phyloP scores from a whole-genome alignment of 371 early-diverging fungal genomes.

The Lichtheimia ornata region DNA sequence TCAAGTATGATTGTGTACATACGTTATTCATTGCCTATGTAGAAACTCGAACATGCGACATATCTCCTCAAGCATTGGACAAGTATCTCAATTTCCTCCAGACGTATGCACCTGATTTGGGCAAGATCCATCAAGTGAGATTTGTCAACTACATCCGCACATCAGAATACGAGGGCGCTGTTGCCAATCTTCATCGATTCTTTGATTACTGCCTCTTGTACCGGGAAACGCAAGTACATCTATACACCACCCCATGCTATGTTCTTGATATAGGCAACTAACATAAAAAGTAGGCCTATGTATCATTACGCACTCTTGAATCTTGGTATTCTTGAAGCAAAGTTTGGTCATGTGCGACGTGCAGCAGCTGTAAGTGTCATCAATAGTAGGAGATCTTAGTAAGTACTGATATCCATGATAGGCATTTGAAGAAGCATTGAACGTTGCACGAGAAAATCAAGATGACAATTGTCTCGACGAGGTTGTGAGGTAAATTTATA shows the following conservation, averaged over 20 bases:
- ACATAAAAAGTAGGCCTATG: conserved; percentile 23
- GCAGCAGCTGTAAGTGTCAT: conserved; percentile 26
- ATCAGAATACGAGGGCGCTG: conserved; percentile 38
- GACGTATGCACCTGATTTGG: conserved; percentile 23
- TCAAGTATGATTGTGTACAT: background rate
- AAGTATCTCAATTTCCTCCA: conserved; percentile 29
- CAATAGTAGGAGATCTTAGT: background rate
- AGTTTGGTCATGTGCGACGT: conserved; percentile 35
- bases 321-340: conserved; percentile 40
- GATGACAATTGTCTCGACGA: conserved; percentile 40
- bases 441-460: conserved; percentile 34
- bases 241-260: background rate
- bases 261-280: background rate
- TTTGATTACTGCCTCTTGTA: conserved; percentile 31
- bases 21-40: background rate
- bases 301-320: conserved; percentile 40
- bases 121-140: conserved; percentile 33
- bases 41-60: conserved; percentile 32
- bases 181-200: conserved; percentile 28
- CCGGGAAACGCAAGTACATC: conserved; percentile 29
- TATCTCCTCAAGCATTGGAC: conserved; percentile 27
- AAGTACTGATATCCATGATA: background rate
- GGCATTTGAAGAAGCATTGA: conserved; percentile 39
- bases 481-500: conserved; percentile 25
- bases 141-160: conserved; percentile 39